Conservation (phyloP, 2,329 filamentous ascomycete genomes). For the Periconia macrospinosa region DNA sequence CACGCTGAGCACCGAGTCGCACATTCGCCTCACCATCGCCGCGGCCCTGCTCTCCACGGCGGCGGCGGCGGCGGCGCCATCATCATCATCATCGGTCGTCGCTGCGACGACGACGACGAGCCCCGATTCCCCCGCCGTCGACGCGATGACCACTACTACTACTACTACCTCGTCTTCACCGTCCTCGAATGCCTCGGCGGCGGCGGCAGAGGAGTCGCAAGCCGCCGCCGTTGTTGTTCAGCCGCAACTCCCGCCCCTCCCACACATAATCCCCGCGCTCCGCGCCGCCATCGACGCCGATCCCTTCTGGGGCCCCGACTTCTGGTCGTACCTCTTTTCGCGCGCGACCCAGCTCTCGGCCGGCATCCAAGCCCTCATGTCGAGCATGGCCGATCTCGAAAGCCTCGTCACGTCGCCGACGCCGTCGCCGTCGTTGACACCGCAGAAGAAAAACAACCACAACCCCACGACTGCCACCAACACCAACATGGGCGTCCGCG, state of each 20-base stretch:
- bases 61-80: too few species aligned
- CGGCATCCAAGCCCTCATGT: conserved; percentile 51
- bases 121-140: conserved; percentile 17
- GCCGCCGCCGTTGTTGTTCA: not conserved
- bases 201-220: not conserved
- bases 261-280: conserved; percentile 47
- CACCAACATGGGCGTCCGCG: conserved; percentile 27
- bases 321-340: conserved; percentile 48
- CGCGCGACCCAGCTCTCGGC: conserved; percentile 47
- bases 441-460: too few species aligned
- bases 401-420: conserved; percentile 42
- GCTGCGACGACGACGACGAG: too few species aligned
- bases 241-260: conserved; percentile 33
- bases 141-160: too few species aligned
- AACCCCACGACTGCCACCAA: too few species aligned
- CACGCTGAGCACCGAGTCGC: conserved; percentile 51
- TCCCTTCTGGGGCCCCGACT: conserved; percentile 48
- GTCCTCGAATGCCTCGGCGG: conserved; percentile 7
- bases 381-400: conserved; percentile 47
- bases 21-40: conserved; percentile 51
- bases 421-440: not conserved
- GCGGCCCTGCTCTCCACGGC: conserved; percentile 50
- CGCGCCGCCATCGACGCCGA: conserved; percentile 45
- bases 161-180: conserved; percentile 15
- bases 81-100: too few species aligned